Percentiles rank a stretch among this genome's conserved stretches.
These are phyloP conservation scores for Zygoascus flipseniorum DNA, from an alignment of 805 yeast genomes.

Conservation along the genomic window DNA sequence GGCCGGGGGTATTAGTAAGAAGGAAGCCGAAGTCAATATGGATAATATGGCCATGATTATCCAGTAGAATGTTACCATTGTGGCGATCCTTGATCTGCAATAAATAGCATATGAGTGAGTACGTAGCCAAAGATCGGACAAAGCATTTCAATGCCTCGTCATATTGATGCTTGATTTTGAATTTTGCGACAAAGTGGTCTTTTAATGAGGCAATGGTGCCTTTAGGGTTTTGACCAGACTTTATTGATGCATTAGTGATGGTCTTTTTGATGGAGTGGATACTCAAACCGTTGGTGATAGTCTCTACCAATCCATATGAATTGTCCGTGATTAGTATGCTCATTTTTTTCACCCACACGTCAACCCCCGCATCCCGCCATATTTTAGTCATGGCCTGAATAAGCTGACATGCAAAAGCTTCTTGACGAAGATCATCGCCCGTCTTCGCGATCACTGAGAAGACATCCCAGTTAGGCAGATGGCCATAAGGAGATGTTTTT, in stretches of 20 bases:
- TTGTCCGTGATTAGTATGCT: constrained; percentile 85
- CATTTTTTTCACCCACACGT: constrained; percentile 91
- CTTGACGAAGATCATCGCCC: constrained; percentile 93
- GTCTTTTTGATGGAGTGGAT: constrained; percentile 93
- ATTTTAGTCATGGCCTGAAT: constrained; percentile 79
- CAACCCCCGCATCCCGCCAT: constrained; percentile 64
- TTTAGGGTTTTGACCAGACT: constrained; percentile 58
- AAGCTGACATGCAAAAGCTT: constrained; percentile 94
- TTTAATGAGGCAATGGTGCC: constrained; percentile 62
- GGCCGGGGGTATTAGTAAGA: constrained; percentile 91
- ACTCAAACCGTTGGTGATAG: constrained; percentile 90
- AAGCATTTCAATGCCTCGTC: constrained; percentile 77
- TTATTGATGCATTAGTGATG: constrained; percentile 63
- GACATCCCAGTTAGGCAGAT: constrained; percentile 85
- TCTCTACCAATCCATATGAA: constrained; percentile 86
- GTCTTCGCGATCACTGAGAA: constrained; percentile 95
- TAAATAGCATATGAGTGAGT: constrained; percentile 82
- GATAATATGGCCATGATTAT: constrained; percentile 87
- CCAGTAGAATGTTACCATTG: constrained; percentile 96
- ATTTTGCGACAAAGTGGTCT: constrained; percentile 57
- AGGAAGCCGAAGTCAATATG: constrained; percentile 90
- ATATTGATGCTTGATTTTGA: constrained; percentile 33
- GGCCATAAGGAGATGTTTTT: constrained; percentile 71
- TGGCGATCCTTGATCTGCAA: constrained; percentile 96
- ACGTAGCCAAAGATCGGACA: constrained; percentile 83